Conservation (phyloP, 164 flowering plant species). For the Stephania cephalantha region DNA sequence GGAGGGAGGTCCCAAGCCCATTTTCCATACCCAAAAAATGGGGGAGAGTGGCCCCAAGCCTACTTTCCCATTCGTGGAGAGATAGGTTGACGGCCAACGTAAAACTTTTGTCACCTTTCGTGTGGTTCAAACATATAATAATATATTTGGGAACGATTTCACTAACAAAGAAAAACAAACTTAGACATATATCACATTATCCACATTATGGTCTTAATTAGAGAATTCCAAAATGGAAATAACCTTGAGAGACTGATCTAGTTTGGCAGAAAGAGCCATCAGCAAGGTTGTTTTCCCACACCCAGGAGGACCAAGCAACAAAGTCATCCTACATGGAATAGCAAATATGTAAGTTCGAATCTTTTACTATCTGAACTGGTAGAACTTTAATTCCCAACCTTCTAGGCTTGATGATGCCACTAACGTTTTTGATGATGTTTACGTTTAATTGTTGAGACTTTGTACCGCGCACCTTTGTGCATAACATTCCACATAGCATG, state of each 20-base stretch:
- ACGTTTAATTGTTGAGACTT: conserved; percentile 33
- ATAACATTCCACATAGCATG: conserved; percentile 31
- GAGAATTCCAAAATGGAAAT: not conserved
- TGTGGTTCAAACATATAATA: no score
- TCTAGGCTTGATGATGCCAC: conserved; percentile 50
- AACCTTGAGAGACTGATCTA: conserved; percentile 52
- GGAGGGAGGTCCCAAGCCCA: no score
- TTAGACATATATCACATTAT: not conserved
- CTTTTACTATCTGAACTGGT: not conserved
- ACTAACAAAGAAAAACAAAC: not conserved
- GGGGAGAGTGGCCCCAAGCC: no score
- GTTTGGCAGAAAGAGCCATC: conserved; percentile 53
- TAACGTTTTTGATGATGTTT: conserved; percentile 37
- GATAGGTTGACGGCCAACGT: no score
- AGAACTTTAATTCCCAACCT: conserved; percentile 27
- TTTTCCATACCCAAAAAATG: no score
- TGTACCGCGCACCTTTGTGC: conserved; percentile 33
- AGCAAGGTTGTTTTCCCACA: conserved; percentile 59
- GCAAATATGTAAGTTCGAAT: not conserved
- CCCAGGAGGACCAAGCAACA: conserved; percentile 63
- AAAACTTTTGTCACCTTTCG: no score
- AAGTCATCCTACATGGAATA: conserved; percentile 43
- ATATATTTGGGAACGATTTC: not conserved
- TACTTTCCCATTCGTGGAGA: no score
- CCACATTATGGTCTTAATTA: not conserved